These are phyloP conservation scores for Neopestalotiopsis sp. DNA, from an alignment of 2,329 filamentous ascomycete genomes.

Conservation along the genomic window DNA sequence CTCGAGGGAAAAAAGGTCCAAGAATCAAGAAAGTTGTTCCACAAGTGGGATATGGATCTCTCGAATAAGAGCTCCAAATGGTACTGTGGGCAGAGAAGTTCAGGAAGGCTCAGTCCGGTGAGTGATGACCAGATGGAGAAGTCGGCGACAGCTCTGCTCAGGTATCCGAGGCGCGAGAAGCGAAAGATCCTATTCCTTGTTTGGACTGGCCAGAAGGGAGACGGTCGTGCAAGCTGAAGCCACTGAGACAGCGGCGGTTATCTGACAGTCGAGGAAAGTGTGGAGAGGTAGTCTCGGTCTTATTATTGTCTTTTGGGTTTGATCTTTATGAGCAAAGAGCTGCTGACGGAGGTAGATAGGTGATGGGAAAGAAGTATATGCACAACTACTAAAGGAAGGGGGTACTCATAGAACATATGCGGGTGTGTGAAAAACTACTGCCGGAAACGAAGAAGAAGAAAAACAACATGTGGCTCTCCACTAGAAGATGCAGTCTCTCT, in stretches of 20 bases:
- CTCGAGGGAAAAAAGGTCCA: conserved; percentile 16
- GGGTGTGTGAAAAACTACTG: conserved; percentile 19
- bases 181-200: conserved; percentile 32
- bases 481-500: conserved; percentile 1
- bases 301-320: conserved; percentile 29
- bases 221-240: conserved; percentile 34
- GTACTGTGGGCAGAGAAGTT: conserved; percentile 20
- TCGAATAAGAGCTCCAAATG: conserved; percentile 29
- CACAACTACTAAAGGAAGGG: conserved; percentile 26
- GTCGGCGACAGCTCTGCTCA: conserved; percentile 29
- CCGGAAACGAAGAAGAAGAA: conserved; percentile 19
- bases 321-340: conserved; percentile 18
- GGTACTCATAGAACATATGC: conserved; percentile 28
- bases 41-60: conserved; percentile 30
- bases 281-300: conserved; percentile 30
- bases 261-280: conserved; percentile 27
- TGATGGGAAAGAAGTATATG: conserved; percentile 22
- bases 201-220: conserved; percentile 29
- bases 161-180: conserved; percentile 27
- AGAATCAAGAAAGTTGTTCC: conserved; percentile 29
- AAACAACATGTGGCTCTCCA: conserved; percentile 5
- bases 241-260: conserved; percentile 37
- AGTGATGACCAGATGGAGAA: conserved; percentile 30
- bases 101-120: conserved; percentile 34
- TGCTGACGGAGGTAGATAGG: conserved; percentile 15